Evolutionary conservation across 257 asterid species (phyloP).

Genomic region (Solanum sejunctum): DNA sequence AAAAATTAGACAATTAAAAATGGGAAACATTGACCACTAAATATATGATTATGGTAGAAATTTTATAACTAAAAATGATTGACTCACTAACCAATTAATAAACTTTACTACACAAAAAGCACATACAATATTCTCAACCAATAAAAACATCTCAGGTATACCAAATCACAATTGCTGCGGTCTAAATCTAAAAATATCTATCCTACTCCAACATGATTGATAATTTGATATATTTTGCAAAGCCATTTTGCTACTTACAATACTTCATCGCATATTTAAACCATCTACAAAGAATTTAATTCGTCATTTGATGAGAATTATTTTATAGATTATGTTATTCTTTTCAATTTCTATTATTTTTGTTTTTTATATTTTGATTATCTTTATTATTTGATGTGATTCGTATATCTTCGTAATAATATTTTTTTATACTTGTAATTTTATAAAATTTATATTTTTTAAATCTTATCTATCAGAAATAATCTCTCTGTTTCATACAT

Average conservation of each 20-base stretch:
- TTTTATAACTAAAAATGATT: background rate
- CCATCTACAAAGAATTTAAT: no score
- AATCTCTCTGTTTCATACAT: no score
- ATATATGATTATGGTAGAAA: constrained; percentile 1
- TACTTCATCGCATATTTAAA: no score
- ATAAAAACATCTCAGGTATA: constrained; percentile 18
- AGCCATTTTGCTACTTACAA: no score
- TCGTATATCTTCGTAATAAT: background rate
- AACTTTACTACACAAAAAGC: background rate
- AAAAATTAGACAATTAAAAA: background rate
- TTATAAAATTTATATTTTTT: no score
- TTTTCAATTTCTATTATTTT: background rate
- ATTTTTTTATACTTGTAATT: background rate
- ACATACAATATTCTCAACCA: constrained; percentile 9
- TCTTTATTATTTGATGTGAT: background rate
- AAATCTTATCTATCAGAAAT: no score
- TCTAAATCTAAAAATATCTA: background rate
- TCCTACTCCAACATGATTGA: background rate
- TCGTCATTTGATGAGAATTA: no score
- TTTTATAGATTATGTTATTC: background rate
- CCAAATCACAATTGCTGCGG: constrained; percentile 2
- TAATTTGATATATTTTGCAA: background rate
- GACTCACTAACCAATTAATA: background rate
- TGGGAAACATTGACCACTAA: background rate
- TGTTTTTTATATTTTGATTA: background rate